Conservation (phyloP, 2,329 filamentous ascomycete genomes). For the Beauveria asiatica region DNA sequence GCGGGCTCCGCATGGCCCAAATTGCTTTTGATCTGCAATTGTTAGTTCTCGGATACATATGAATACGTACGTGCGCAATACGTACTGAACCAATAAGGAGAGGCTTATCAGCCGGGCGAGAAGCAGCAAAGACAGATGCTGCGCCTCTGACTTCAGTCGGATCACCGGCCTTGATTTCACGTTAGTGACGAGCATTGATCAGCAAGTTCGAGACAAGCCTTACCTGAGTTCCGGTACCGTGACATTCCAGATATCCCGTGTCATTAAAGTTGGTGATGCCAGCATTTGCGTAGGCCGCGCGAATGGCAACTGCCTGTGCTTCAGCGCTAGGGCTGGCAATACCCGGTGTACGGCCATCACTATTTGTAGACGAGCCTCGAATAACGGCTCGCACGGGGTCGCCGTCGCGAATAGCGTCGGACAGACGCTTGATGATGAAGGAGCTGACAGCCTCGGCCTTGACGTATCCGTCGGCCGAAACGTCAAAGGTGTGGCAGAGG, state of each 20-base stretch:
- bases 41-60: background rate
- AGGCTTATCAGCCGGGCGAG: constrained; percentile 8
- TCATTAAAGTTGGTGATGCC: constrained; percentile 5
- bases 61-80: no score
- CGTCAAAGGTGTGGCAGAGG: constrained; percentile 26
- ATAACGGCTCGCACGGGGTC: constrained; percentile 4
- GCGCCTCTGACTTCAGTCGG: constrained; percentile 10
- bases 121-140: constrained; percentile 18
- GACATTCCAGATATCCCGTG: background rate
- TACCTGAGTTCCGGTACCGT: constrained; percentile 1
- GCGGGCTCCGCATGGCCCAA: constrained; percentile 24
- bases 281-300: background rate
- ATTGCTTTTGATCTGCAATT: constrained; percentile 20
- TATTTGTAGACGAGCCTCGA: background rate
- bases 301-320: constrained; percentile 7
- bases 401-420: constrained; percentile 26
- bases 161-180: background rate
- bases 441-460: constrained; percentile 35
- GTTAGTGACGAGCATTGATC: background rate
- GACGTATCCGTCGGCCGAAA: constrained; percentile 34
- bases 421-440: constrained; percentile 35
- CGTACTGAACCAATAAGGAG: constrained; percentile 23
- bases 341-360: background rate
- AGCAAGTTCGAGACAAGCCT: rapidly evolving
- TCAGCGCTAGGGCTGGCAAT: constrained; percentile 4